phyloP scores from a whole-genome alignment of 1,284 basidiomycete genomes.

The Moesziomyces antarcticus region DNA sequence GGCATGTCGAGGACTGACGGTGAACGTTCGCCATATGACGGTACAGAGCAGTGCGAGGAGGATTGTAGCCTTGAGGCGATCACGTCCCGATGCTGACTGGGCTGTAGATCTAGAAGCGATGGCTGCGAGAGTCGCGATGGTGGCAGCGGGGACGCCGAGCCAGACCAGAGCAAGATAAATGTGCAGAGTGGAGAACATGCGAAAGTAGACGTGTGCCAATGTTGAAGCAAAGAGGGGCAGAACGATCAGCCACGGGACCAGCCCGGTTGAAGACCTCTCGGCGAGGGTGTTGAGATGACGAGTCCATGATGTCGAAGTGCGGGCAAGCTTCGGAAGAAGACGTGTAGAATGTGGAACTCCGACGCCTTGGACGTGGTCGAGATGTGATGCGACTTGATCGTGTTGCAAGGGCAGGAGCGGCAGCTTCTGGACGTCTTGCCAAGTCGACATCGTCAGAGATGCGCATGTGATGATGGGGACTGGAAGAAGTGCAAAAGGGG shows the following conservation, averaged over 20 bases:
- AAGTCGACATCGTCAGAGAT: background rate
- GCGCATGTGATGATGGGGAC: background rate
- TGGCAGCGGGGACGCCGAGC: slow-evolving; percentile 21
- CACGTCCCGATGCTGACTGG: slow-evolving; percentile 2
- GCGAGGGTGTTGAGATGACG: slow-evolving; percentile 18
- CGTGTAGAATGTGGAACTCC: background rate
- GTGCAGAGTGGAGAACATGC: slow-evolving; percentile 33
- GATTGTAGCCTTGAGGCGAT: slow-evolving; percentile 19
- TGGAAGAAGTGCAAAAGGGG: slow-evolving; percentile 1
- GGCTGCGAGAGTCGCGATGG: slow-evolving; percentile 9
- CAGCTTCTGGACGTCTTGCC: slow-evolving; percentile 18
- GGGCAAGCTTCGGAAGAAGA: slow-evolving; percentile 11
- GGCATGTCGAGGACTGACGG: slow-evolving; percentile 13
- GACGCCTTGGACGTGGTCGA: slow-evolving; percentile 2
- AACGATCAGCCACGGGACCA: slow-evolving; percentile 19
- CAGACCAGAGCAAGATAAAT: slow-evolving; percentile 32
- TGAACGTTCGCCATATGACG: slow-evolving; percentile 24
- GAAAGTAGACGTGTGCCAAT: slow-evolving; percentile 30
- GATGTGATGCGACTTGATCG: background rate
- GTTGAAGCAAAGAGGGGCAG: slow-evolving; percentile 21
- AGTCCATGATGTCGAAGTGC: slow-evolving; percentile 21
- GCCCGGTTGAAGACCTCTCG: slow-evolving; percentile 12
- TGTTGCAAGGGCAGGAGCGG: slow-evolving; percentile 30
- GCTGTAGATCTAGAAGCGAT: background rate
- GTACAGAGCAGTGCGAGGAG: slow-evolving; percentile 13